Evolutionary conservation across 2,329 filamentous ascomycete species (phyloP), one percentile per base, ranked within the genome.

Genomic region (Verticillium dahliae): DNA sequence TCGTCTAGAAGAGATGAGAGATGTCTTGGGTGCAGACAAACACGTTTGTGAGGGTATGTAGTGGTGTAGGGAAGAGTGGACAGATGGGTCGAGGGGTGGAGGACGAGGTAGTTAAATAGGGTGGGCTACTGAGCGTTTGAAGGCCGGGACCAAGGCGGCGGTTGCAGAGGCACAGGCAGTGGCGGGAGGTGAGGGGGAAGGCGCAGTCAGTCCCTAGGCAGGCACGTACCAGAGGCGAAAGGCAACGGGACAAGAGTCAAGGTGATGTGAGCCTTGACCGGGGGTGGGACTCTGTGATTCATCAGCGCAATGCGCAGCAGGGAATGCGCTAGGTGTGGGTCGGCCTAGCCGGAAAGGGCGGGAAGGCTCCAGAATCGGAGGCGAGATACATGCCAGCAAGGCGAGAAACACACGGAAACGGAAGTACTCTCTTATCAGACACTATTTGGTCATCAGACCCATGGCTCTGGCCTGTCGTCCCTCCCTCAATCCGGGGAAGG

Each of bases 321-420:
- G 58, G 45, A 33, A 18, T 18, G 18, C 45, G 45, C 45, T 22
- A 50, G 45, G 10, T 22, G 45, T n/a, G 45, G 45, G 45, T 50
- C 45, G 45, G 45, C 45, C 45, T 50, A 50, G 45, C 41, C 58
- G 45, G 58, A 59, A 59, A 54, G 27, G 41, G 34, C 58, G 57
- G 58, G 65, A 62, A 67, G 56, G 56, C 57, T 58, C 58, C 65
- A 62, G 65, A 63, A 63, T 58, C 62, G 63, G 68, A 50, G 45
- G 2, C 18, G 2, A 11, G 45, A 18, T 50, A 50, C 45, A 18
- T 50, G 35, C 45, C 7, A 4, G 7, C 18, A 22, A n/a, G n/a
- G 45, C 22, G 45, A 3, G n/a, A n/a, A n/a, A n/a, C n/a, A 22
- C 45, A 50, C 45, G 64, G 67, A 65, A 67, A 66, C 60, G 60